Evolutionary conservation across 2,329 filamentous ascomycete genomes (phyloP), one percentile per base, ranked within the genome.

Genomic region (Chrysosporium keratinophilum): DNA sequence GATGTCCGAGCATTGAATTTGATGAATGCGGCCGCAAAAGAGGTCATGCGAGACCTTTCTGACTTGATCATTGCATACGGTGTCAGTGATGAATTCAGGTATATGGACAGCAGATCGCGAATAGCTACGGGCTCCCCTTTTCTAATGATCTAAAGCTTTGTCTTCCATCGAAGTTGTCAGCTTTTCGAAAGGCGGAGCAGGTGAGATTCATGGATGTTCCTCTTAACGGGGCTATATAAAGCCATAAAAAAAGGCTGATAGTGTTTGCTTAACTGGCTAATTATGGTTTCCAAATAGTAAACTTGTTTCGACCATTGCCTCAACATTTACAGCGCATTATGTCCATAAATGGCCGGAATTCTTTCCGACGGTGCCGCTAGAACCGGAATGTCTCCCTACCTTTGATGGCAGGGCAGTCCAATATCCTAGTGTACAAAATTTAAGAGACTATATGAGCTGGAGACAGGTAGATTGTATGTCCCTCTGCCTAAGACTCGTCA

Each of bases 361-460:
- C 67, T 95, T 96, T 64, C 81, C 84, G 0, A 79, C 83, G n/a
- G 77, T 72, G 15, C 79, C 82, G 4, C 74, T 97, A 33, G 80
- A 83, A 11, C 73, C 83, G 3, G 87, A 88, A 1, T 65, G 63
- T 3, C 73, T 95, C 11, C 93, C 93, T 0, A 91, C 85, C 5
- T 98, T 98, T 65, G 93, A 98, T 69, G 91, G 90, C 0, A 78
- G 93, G 49, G 89, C 89, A 14, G 89, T 98, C 2, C 83, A 85
- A 66, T 98, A 97, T 70, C 93, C 93, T 0, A 87, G 80, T 54
- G 77, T 85, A 5, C 77, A 79, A 62, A 94, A 95, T 67, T 71
- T 98, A 60, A 78, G 90, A 23, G 93, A 98, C 72, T 98, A 98
- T 69, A 82, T 98, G 77, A 90, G 87, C 66, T 98, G 93, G 93